phyloP scores from a whole-genome alignment of 345 rosid genomes.

The Noccaea caerulescens region DNA sequence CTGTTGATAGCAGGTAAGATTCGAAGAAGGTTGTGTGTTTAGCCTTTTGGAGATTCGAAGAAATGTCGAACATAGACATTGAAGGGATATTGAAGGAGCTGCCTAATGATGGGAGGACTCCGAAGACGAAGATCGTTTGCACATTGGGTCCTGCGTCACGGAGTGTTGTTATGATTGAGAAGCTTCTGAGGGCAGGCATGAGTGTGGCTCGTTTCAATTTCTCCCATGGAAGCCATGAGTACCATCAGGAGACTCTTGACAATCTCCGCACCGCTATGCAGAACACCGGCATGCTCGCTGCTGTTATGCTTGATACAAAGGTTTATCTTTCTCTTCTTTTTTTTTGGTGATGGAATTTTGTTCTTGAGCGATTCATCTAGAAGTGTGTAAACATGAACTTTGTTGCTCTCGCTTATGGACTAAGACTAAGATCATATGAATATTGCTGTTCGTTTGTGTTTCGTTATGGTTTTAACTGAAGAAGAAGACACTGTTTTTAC shows the following conservation, averaged over 20 bases:
- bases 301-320: constrained; percentile 38
- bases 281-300: constrained; percentile 33
- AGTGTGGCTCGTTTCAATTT: constrained; percentile 33
- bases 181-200: constrained; percentile 30
- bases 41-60: constrained; percentile 7
- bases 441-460: neutral
- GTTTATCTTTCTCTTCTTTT: constrained; percentile 16
- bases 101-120: constrained; percentile 51
- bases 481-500: no score
- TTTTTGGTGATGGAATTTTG: neutral
- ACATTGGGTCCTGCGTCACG: constrained; percentile 69
- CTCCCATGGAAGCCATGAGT: constrained; percentile 30
- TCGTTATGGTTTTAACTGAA: no score
- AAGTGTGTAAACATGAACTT: neutral
- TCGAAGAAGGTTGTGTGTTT: neutral
- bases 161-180: constrained; percentile 56
- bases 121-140: constrained; percentile 64
- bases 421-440: neutral
- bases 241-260: constrained; percentile 34
- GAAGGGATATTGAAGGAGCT: constrained; percentile 76
- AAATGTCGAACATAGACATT: constrained; percentile 87
- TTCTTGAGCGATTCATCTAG: neutral
- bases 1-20: constrained; percentile 16
- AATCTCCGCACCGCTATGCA: constrained; percentile 35
- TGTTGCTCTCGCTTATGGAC: neutral